Evolutionary conservation across 257 asterid species (phyloP).

Genomic region (Rauvolfia tetraphylla): DNA sequence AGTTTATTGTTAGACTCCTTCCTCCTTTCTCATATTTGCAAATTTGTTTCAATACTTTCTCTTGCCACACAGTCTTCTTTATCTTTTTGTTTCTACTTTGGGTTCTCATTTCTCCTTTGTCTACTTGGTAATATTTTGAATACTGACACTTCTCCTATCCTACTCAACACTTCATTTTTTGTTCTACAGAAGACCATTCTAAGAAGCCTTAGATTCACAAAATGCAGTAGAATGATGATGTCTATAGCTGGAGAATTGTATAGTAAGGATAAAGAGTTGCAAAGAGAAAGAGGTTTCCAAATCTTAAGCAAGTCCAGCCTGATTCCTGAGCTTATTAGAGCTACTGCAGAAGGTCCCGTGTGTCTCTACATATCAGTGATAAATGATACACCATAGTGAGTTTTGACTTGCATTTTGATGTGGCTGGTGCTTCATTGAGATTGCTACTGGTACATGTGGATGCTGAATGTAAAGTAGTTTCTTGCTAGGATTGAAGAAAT

Average conservation of each 20-base stretch:
- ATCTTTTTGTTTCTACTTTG: not conserved
- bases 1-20: not conserved
- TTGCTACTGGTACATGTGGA: not conserved
- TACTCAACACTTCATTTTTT: not conserved
- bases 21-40: not conserved
- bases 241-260: conserved; percentile 7
- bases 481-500: not conserved
- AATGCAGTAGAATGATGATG: not conserved
- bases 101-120: not conserved
- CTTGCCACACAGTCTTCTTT: not conserved
- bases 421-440: not conserved
- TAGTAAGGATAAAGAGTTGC: not conserved
- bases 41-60: not conserved
- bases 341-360: not conserved
- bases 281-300: conserved; percentile 1
- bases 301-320: not conserved
- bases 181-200: conserved; percentile 46
- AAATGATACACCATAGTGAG: not conserved
- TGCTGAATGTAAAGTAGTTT: not conserved
- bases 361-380: not conserved
- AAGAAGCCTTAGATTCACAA: not conserved
- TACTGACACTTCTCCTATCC: not conserved
- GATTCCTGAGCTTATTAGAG: not conserved
- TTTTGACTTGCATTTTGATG: not conserved
- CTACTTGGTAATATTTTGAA: not conserved